Percentiles rank a stretch among this genome's conserved stretches.
phyloP scores from a whole-genome alignment of 108 stramenopile species.

The Epithemia pelagica region DNA sequence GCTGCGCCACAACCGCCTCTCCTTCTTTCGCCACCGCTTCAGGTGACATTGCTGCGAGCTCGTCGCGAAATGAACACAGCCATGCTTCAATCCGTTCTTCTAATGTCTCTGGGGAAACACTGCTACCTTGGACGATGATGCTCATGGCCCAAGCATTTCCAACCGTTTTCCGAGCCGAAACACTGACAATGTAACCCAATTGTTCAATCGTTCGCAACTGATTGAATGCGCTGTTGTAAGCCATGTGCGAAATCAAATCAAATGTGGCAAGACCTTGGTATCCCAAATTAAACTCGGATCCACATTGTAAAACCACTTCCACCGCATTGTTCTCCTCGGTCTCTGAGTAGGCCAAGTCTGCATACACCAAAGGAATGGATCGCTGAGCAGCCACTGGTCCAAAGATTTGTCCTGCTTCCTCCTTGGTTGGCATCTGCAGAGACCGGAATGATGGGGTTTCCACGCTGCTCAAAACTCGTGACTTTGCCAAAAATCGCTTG shows the following conservation, averaged over 20 bases:
- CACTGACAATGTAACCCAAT: constrained; percentile 81
- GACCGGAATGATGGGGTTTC: constrained; percentile 70
- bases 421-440: constrained; percentile 61
- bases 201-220: constrained; percentile 82
- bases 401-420: constrained; percentile 69
- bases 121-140: constrained; percentile 66
- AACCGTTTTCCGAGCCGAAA: constrained; percentile 59
- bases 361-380: constrained; percentile 52
- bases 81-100: constrained; percentile 74
- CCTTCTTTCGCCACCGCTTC: constrained; percentile 68
- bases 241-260: constrained; percentile 70
- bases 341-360: constrained; percentile 58
- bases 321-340: constrained; percentile 80
- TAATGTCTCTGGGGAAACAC: constrained; percentile 42
- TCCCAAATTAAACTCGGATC: constrained; percentile 53
- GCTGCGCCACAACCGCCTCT: constrained; percentile 62
- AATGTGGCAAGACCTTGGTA: constrained; percentile 71
- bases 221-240: constrained; percentile 82
- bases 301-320: constrained; percentile 69
- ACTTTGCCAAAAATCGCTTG: constrained; percentile 38
- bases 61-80: constrained; percentile 64
- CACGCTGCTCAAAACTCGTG: constrained; percentile 42
- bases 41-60: constrained; percentile 67
- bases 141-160: constrained; percentile 66
- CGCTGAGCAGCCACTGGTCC: constrained; percentile 26